phyloP scores from a whole-genome alignment of 352 stramenopile species.

The Phytophthora hybrid region DNA sequence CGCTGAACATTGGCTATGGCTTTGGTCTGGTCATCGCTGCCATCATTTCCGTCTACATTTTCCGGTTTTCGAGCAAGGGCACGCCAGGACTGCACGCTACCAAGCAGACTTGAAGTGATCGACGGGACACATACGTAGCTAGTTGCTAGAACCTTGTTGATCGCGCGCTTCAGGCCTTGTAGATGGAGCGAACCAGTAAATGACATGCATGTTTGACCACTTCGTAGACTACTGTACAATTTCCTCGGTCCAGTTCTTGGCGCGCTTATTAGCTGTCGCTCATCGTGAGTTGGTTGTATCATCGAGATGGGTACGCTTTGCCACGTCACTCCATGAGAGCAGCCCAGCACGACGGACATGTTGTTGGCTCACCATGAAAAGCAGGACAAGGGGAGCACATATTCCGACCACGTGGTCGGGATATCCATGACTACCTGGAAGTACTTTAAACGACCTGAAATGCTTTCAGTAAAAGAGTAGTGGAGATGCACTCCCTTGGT shows the following conservation, averaged over 20 bases:
- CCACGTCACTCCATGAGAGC: neutral
- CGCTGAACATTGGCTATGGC: constrained; percentile 53
- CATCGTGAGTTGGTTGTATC: neutral
- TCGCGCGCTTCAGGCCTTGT: constrained; percentile 7
- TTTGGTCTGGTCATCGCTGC: constrained; percentile 58
- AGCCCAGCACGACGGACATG: neutral
- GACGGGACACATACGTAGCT: constrained; percentile 18
- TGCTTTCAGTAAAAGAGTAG: too few relatives aligned
- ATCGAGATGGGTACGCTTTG: neutral
- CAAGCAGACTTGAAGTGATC: constrained; percentile 44
- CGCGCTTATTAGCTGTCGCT: neutral
- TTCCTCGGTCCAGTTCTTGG: too few relatives aligned
- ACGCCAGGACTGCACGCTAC: constrained; percentile 24
- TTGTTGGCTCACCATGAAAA: neutral
- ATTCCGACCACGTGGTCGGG: too few relatives aligned
- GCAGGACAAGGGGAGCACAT: neutral
- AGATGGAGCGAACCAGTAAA: constrained; percentile 23
- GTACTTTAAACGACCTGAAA: too few relatives aligned
- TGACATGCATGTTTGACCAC: constrained; percentile 26
- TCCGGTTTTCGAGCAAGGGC: constrained; percentile 60
- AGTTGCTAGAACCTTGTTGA: constrained; percentile 9
- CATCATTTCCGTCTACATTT: constrained; percentile 66
- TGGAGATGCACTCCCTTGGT: too few relatives aligned
- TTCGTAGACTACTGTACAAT: neutral
- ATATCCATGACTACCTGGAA: too few relatives aligned